Percentiles rank a stretch among this genome's conserved stretches.
Conservation (phyloP, 1,139 yeast species). For the Yamadazyma mexicana region DNA sequence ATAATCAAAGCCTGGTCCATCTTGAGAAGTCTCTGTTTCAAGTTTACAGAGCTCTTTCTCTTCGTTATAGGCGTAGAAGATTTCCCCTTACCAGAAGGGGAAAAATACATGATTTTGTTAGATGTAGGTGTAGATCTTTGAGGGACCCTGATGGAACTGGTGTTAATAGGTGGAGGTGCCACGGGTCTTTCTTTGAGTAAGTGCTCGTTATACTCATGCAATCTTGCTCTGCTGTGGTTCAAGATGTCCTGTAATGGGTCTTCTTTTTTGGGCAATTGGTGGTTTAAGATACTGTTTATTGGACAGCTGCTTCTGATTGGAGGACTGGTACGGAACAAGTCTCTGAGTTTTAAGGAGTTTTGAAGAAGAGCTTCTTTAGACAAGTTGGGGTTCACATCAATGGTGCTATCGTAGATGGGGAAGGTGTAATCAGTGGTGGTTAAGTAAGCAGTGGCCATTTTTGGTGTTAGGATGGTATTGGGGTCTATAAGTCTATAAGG, state of each 20-base stretch:
- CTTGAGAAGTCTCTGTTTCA: conserved; percentile 18
- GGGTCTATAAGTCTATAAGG: conserved; percentile 2
- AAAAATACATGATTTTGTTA: conserved; percentile 32
- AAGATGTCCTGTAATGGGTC: conserved; percentile 35
- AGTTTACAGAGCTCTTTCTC: conserved; percentile 15
- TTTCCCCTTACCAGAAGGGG: conserved; percentile 30
- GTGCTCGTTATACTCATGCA: conserved; percentile 11
- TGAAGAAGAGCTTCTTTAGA: conserved; percentile 23
- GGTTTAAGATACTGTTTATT: conserved; percentile 7
- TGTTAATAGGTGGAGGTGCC: conserved; percentile 8
- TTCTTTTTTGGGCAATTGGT: conserved; percentile 6
- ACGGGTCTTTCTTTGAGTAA: conserved; percentile 1
- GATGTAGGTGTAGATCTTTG: conserved; percentile 29
- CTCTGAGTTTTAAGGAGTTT: conserved; percentile 25
- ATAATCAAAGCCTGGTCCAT: conserved; percentile 23
- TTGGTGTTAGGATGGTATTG: neutral
- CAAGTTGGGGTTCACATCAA: conserved; percentile 13
- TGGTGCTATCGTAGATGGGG: conserved; percentile 18
- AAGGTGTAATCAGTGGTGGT: conserved; percentile 22
- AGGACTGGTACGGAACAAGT: conserved; percentile 3
- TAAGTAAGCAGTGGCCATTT: conserved; percentile 8
- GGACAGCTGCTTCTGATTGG: conserved; percentile 7
- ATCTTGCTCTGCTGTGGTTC: conserved; percentile 19
- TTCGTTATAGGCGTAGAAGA: conserved; percentile 26
- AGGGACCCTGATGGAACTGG: conserved; percentile 11